Conservation (phyloP, 2,329 filamentous ascomycete species). For the Mycocentrospora acerina region DNA sequence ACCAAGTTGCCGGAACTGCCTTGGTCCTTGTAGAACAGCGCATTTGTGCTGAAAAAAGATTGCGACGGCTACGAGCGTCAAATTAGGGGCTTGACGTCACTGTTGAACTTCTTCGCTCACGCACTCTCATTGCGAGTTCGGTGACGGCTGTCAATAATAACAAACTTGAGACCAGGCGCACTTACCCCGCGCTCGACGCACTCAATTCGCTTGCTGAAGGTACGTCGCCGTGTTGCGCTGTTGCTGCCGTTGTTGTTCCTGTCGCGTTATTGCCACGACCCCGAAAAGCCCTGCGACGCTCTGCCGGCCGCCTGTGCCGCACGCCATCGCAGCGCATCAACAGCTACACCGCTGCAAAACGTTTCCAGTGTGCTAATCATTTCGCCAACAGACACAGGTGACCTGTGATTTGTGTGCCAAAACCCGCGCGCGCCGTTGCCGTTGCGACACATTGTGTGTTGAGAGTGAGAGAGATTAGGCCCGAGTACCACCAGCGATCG, state of each 20-base stretch:
- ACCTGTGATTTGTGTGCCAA: conserved; percentile 4
- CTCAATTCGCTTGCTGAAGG: conserved; percentile 21
- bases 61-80: conserved; percentile 21
- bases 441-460: conserved; percentile 21
- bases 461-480: conserved; percentile 25
- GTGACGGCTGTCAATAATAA: conserved; percentile 17
- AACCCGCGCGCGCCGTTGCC: conserved; percentile 14
- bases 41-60: conserved; percentile 9
- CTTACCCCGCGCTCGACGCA: conserved; percentile 32
- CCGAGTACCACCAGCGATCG: conserved; percentile 31
- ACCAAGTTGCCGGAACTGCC: conserved; percentile 7
- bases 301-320: conserved; percentile 11
- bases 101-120: conserved; percentile 22
- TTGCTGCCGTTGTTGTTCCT: conserved; percentile 18
- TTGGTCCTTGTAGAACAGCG: conserved; percentile 11
- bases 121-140: conserved; percentile 18
- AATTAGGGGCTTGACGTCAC: conserved; percentile 34
- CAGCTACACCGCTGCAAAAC: conserved; percentile 6
- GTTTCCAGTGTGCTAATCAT: conserved; percentile 14
- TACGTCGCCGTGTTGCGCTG: conserved; percentile 27
- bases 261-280: conserved; percentile 19
- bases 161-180: conserved; percentile 15
- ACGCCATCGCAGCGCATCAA: conserved; percentile 16
- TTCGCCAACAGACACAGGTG: conserved; percentile 5
- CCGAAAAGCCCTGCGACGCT: conserved; percentile 20